Percentiles rank a stretch among this genome's conserved stretches.
Evolutionary conservation across 768 basidiomycete species (phyloP).

Genomic region (Mycena epipterygia): DNA sequence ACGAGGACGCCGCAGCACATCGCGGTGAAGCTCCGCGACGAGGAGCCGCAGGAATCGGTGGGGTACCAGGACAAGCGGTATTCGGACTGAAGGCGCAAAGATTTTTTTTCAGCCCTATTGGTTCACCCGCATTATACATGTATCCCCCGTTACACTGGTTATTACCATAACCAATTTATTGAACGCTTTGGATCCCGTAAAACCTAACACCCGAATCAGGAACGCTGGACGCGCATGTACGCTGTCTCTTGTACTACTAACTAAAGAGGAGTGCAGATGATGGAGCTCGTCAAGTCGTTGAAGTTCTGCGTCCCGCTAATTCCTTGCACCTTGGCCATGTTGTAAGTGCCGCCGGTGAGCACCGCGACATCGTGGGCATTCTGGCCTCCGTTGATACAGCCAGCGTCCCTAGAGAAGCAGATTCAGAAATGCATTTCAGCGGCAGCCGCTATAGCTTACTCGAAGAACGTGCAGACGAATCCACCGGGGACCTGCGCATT

Average conservation of each 20-base stretch:
- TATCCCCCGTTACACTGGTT: no score
- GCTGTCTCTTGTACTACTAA: no score
- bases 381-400: conserved; percentile 18
- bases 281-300: no score
- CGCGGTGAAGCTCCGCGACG: neutral
- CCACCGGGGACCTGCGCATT: conserved; percentile 25
- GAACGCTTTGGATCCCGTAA: no score
- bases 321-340: conserved; percentile 28
- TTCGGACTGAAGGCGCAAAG: neutral
- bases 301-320: neutral
- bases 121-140: no score
- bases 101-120: no score
- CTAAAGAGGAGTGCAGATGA: conserved; percentile 35
- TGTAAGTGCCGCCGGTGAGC: conserved; percentile 17
- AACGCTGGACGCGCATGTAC: no score
- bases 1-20: neutral
- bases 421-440: neutral
- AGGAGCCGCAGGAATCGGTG: neutral
- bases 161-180: no score
- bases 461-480: conserved; percentile 37
- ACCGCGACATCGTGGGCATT: conserved; percentile 9
- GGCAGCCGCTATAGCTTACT: no score
- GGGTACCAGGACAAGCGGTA: neutral
- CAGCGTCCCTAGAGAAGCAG: conserved; percentile 18
- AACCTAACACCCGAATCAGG: no score